Percentiles rank a stretch among this genome's conserved stretches.
Conservation (phyloP, 371 early-diverging fungal species). For the Cokeromyces recurvatus region DNA sequence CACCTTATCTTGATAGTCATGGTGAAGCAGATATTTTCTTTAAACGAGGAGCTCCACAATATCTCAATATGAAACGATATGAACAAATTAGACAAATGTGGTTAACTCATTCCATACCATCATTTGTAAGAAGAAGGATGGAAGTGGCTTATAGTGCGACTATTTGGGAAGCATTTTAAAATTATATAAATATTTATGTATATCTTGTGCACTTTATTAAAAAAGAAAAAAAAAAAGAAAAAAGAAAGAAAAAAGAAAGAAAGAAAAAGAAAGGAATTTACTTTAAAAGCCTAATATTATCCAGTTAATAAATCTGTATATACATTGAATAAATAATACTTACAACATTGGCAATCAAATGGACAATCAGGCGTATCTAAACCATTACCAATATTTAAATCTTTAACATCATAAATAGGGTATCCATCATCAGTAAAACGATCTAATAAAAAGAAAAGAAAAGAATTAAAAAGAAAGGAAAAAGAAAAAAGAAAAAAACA, state of each 20-base stretch:
- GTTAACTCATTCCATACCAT: constrained; percentile 81
- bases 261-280: too few species aligned
- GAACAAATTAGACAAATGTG: constrained; percentile 84
- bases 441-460: constrained; percentile 2
- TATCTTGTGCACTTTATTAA: background rate
- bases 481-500: too few species aligned
- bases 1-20: constrained; percentile 93
- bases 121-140: constrained; percentile 83
- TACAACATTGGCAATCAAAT: constrained; percentile 49
- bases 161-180: constrained; percentile 30
- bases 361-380: constrained; percentile 47
- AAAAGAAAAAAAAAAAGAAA: background rate
- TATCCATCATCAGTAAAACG: constrained; percentile 51
- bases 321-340: constrained; percentile 5
- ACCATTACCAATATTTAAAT: constrained; percentile 41
- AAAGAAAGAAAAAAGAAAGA: too few species aligned
- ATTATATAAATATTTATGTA: background rate
- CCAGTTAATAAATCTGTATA: background rate
- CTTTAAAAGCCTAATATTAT: constrained; percentile 3
- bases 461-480: background rate
- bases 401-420: constrained; percentile 45
- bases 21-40: constrained; percentile 73
- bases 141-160: constrained; percentile 48
- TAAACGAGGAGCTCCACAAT: constrained; percentile 86
- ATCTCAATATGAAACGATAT: constrained; percentile 79